Evolutionary conservation across 352 stramenopile genomes (phyloP).

Genomic region (Phytopythium chamaehyphon): DNA sequence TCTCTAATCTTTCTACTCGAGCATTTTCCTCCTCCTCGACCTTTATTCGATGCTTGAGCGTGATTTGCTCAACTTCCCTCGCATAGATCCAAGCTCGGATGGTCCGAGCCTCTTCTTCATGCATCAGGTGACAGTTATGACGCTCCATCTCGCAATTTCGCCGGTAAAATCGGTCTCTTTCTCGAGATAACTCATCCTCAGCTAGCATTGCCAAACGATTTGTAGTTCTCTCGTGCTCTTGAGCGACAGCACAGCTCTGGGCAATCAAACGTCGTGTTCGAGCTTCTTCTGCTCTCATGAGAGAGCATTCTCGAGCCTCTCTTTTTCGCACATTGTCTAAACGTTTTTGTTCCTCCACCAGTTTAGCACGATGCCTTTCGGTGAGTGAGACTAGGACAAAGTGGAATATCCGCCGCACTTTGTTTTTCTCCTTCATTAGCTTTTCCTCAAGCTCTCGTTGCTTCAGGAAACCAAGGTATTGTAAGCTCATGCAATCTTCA

Average conservation of each 20-base stretch:
- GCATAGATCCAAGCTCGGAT: background rate
- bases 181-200: slow-evolving; percentile 24
- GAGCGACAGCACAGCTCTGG: slow-evolving; percentile 15
- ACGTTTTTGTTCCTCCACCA: slow-evolving; percentile 11
- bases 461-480: background rate
- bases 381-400: slow-evolving; percentile 28
- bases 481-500: slow-evolving; percentile 7
- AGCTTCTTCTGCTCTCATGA: slow-evolving; percentile 51
- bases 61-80: background rate
- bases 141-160: slow-evolving; percentile 8
- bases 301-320: slow-evolving; percentile 26
- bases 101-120: slow-evolving; percentile 6
- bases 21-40: slow-evolving; percentile 8
- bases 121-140: slow-evolving; percentile 13
- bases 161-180: slow-evolving; percentile 3
- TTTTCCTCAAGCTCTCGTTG: background rate
- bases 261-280: slow-evolving; percentile 18
- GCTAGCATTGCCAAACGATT: slow-evolving; percentile 26
- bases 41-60: slow-evolving; percentile 2
- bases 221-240: slow-evolving; percentile 9
- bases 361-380: slow-evolving; percentile 6
- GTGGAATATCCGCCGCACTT: slow-evolving; percentile 12
- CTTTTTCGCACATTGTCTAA: slow-evolving; percentile 18
- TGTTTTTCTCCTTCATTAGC: slow-evolving; percentile 19
- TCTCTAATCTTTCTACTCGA: slow-evolving; percentile 1